These are phyloP conservation scores for Phaeodactylum tricornutum DNA, from an alignment of 108 stramenopile genomes.

Conservation along the genomic window DNA sequence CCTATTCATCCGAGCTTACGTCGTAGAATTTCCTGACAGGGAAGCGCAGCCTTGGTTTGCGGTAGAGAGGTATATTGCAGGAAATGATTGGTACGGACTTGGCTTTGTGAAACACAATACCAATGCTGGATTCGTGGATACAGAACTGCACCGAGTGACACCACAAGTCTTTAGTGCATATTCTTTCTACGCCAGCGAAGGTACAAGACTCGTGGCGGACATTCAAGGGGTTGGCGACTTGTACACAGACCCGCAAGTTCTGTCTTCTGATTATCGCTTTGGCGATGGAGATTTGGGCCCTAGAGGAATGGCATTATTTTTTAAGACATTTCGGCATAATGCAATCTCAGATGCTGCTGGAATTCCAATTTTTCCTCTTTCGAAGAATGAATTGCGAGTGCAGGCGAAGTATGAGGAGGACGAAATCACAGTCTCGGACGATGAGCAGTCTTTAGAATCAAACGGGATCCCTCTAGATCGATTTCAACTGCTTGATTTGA, in stretches of 20 bases:
- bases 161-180: conserved; percentile 78
- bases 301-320: conserved; percentile 79
- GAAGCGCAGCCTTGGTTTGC: conserved; percentile 59
- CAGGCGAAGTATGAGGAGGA: conserved; percentile 66
- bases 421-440: conserved; percentile 39
- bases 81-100: conserved; percentile 51
- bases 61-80: conserved; percentile 72
- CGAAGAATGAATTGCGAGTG: conserved; percentile 54
- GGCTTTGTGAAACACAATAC: conserved; percentile 82
- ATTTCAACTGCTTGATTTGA: conserved; percentile 30
- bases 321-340: conserved; percentile 57
- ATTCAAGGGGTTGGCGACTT: conserved; percentile 84
- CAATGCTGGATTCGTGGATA: conserved; percentile 73
- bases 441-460: too few relatives aligned
- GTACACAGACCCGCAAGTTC: conserved; percentile 84
- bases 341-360: conserved; percentile 40
- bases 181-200: conserved; percentile 66
- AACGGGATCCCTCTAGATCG: too few relatives aligned
- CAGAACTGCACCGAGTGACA: conserved; percentile 48
- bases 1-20: conserved; percentile 65
- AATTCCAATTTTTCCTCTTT: conserved; percentile 65
- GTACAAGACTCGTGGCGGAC: conserved; percentile 75
- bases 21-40: conserved; percentile 64
- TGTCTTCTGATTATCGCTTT: conserved; percentile 57
- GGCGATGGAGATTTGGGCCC: conserved; percentile 80